phyloP scores from a whole-genome alignment of 2,329 filamentous ascomycete genomes.

The Arthrobotrys iridis region DNA sequence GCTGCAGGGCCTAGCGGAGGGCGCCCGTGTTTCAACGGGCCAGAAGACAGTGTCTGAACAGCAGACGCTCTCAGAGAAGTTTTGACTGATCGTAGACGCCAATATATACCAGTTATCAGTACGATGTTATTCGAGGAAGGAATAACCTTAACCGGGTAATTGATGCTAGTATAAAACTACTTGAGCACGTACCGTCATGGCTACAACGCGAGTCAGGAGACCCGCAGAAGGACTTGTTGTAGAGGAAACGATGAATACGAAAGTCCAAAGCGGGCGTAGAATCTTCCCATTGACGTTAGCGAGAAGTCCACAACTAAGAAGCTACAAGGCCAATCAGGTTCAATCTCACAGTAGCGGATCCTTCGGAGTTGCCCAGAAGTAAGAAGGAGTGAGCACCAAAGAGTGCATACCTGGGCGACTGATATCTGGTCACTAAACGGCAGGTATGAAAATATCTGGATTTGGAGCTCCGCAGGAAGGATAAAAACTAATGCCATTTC shows the following conservation, averaged over 20 bases:
- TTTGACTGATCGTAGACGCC: no score
- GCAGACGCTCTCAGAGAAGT: no score
- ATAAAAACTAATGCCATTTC: not conserved
- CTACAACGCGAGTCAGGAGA: not conserved
- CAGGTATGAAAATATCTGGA: constrained; percentile 2
- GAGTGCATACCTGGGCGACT: not conserved
- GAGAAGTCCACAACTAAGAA: not conserved
- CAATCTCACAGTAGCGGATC: not conserved
- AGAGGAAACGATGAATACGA: not conserved
- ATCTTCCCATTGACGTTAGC: not conserved
- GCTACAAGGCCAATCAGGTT: not conserved
- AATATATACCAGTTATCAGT: no score
- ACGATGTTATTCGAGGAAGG: no score
- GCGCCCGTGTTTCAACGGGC: no score
- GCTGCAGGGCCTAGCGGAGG: not conserved
- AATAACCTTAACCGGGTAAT: no score
- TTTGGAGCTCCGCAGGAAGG: not conserved
- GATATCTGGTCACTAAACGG: constrained; percentile 13
- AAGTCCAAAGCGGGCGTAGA: not conserved
- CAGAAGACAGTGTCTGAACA: no score
- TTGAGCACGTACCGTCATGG: not conserved
- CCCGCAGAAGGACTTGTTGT: not conserved
- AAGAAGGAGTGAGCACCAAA: constrained; percentile 2
- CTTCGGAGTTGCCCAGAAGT: not conserved
- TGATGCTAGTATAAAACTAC: no score